Conservation (phyloP, 2,329 filamentous ascomycete genomes). For the Neocucurbitaria cava region DNA sequence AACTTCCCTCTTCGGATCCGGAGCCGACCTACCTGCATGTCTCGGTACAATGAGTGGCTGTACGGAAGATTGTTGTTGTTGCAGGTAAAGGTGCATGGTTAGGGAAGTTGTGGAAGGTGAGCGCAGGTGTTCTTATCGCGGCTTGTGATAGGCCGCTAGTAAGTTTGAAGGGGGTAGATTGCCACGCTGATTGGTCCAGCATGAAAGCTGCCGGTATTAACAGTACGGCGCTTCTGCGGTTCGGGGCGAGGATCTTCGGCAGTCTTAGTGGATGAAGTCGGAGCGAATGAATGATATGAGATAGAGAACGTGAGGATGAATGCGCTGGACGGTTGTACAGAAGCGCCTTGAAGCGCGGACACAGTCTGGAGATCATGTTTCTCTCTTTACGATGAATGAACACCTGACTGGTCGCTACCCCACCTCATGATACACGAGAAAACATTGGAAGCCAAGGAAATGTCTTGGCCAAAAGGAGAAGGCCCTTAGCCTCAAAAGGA, state of each 20-base stretch:
- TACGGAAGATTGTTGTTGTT: conserved; percentile 26
- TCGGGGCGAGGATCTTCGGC: conserved; percentile 21
- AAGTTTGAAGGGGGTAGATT: conserved; percentile 21
- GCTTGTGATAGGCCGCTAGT: conserved; percentile 33
- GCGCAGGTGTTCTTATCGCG: conserved; percentile 39
- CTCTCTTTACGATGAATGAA: background rate
- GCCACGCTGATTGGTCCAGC: conserved; percentile 32
- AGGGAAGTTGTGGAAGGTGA: conserved; percentile 1
- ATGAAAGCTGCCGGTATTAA: conserved; percentile 20
- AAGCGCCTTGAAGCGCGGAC: background rate
- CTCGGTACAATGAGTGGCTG: conserved; percentile 19
- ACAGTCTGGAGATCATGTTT: background rate
- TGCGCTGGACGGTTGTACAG: background rate
- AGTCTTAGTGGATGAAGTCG: conserved; percentile 11
- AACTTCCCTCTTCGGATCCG: conserved; percentile 37
- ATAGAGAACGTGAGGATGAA: conserved; percentile 27
- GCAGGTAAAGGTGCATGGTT: conserved; percentile 16
- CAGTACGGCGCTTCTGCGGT: conserved; percentile 25
- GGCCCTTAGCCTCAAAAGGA: conserved; percentile 27
- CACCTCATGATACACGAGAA: conserved; percentile 12
- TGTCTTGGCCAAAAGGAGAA: conserved; percentile 21
- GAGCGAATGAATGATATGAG: conserved; percentile 29
- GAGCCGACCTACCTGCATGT: conserved; percentile 38
- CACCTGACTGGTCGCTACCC: conserved; percentile 8
- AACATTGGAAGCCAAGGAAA: conserved; percentile 17